Evolutionary conservation across 768 basidiomycete genomes (phyloP), one percentile per base, ranked within the genome.

Genomic region (Rhodotorula taiwanensis): DNA sequence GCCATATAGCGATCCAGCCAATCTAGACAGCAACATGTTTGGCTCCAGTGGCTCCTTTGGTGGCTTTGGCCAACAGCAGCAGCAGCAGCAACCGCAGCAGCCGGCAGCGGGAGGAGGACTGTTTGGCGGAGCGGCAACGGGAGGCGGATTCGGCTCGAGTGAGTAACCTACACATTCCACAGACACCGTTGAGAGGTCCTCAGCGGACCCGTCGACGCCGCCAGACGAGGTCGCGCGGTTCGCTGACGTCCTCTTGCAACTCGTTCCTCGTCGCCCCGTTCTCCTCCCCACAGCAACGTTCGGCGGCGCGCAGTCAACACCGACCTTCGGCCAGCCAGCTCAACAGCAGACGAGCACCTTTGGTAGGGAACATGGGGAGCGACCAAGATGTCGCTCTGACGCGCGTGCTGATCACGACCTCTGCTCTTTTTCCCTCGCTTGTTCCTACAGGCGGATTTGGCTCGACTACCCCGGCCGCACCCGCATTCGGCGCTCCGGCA

Each of bases 61-160:
- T 21, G 62, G 64, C 20, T 68, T 68, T 25, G 67, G 67, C 33
- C 62, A 64, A 52, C 66, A 60, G 42, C 51, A 57, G 33, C 53
- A 50, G 16, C 59, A 58, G 42, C 60, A 54, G 16, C 53, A 54
- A 28, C 54, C 28, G 16, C 52, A 54, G n/a, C 62, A 54, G 42
- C n/a, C 36, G 36, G 36, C 36, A 7, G n/a, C 33, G 0, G 67
- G 67, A 31, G 67, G 36, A 39, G 36, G 67, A 0, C 36, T 68
- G 31, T 68, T 68, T 51, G 67, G 62, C 27, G 52, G 47, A 6
- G 48, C 25, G 14, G 5, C 21, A 2, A 42, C 47, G 16, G 55
- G 34, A 16, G 47, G 45, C 21, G 58, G 42, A 11, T 68, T 68
- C 41, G 67, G 66, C 5, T 58, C 60, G 7, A 44, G 65, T 67